Evolutionary conservation across 2,329 filamentous ascomycete genomes (phyloP).

Genomic region (Ophiostoma tasmaniense): DNA sequence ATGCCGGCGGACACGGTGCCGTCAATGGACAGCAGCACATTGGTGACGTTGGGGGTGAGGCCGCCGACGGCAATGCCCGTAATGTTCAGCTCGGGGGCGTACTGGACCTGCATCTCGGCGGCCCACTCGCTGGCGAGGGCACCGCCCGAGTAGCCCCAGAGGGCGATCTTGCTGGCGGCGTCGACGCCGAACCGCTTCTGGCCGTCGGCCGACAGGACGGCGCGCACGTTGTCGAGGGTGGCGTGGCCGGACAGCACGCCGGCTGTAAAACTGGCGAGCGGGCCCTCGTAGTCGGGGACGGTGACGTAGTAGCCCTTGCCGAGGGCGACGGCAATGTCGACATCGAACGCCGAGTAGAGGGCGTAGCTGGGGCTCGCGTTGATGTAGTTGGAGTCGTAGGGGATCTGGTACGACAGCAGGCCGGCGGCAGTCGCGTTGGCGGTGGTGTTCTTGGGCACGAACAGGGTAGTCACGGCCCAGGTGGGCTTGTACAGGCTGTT

Average conservation of each 20-base stretch:
- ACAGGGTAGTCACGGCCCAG: slow-evolving; percentile 34
- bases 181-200: slow-evolving; percentile 25
- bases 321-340: slow-evolving; percentile 30
- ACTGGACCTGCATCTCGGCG: slow-evolving; percentile 38
- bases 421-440: slow-evolving; percentile 6
- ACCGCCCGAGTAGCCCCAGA: slow-evolving; percentile 50
- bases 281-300: slow-evolving; percentile 38
- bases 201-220: slow-evolving; percentile 26
- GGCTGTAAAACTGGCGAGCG: slow-evolving; percentile 34
- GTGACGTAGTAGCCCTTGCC: slow-evolving; percentile 36
- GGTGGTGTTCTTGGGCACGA: slow-evolving; percentile 22
- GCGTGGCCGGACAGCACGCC: slow-evolving; percentile 36
- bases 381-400: slow-evolving; percentile 32
- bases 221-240: slow-evolving; percentile 36
- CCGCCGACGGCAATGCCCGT: slow-evolving; percentile 39
- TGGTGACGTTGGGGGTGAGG: slow-evolving; percentile 34
- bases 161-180: slow-evolving; percentile 28
- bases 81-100: slow-evolving; percentile 40
- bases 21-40: slow-evolving; percentile 29
- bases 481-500: slow-evolving; percentile 28
- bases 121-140: slow-evolving; percentile 42
- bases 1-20: slow-evolving; percentile 29
- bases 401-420: slow-evolving; percentile 35
- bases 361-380: slow-evolving; percentile 33
- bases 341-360: slow-evolving; percentile 23